Evolutionary conservation across 2,329 filamentous ascomycete genomes (phyloP).

Genomic region (Colletotrichum falcatum): DNA sequence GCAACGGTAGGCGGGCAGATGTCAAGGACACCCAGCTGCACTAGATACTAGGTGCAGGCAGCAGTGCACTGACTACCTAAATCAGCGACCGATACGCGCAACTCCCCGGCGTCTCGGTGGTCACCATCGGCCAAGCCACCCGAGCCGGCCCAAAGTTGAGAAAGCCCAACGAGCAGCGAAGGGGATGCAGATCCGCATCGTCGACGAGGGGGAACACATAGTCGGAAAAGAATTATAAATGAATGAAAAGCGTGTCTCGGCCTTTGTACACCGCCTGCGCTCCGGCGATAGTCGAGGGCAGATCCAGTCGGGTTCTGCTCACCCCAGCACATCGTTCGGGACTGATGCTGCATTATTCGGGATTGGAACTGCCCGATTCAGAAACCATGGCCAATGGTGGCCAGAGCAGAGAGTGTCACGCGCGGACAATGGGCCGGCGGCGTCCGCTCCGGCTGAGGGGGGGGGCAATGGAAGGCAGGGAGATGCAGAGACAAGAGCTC

Average conservation of each 20-base stretch:
- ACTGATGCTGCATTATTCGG: not conserved
- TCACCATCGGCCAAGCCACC: not conserved
- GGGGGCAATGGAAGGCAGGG: slow-evolving; percentile 12
- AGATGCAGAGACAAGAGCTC: not conserved
- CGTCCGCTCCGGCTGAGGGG: not conserved
- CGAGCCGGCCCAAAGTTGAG: not conserved
- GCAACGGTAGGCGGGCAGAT: not conserved
- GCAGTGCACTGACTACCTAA: not conserved
- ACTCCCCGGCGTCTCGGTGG: not conserved
- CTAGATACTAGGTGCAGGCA: not conserved
- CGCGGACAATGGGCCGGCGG: not conserved
- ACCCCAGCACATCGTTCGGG: not conserved
- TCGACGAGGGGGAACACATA: too few relatives aligned
- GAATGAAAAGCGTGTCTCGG: not conserved
- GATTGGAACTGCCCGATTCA: not conserved
- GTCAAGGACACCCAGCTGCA: not conserved
- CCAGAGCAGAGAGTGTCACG: too few relatives aligned
- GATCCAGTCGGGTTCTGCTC: not conserved
- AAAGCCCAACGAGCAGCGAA: not conserved
- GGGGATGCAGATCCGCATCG: slow-evolving; percentile 11
- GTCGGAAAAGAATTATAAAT: too few relatives aligned
- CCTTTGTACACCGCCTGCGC: not conserved
- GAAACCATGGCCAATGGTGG: too few relatives aligned
- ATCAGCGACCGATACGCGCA: not conserved
- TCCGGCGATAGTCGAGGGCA: not conserved